A percentile compares a stretch with the other conserved stretches of the same genome.
phyloP scores from a whole-genome alignment of 495 filamentous ascomycete genomes.

The Xylaria venustula region DNA sequence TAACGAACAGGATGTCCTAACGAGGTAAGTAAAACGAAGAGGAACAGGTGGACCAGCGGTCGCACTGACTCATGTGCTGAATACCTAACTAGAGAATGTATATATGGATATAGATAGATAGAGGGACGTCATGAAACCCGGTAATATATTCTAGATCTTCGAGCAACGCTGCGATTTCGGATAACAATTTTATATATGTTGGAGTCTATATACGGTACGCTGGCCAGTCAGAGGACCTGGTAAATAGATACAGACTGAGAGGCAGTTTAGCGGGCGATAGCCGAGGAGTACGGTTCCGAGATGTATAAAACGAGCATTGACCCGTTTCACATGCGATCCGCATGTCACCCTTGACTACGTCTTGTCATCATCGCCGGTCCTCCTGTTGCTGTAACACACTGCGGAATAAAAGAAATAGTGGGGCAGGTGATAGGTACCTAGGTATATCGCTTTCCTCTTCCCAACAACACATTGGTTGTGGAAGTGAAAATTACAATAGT shows the following conservation, averaged over 20 bases:
- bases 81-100: no score
- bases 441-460: no score
- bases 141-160: not conserved
- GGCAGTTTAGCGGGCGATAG: not conserved
- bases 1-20: no score
- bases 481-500: no score
- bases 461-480: no score
- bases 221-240: not conserved
- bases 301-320: not conserved
- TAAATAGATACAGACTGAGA: not conserved
- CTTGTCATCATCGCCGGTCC: not conserved
- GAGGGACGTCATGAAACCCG: no score
- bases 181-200: not conserved
- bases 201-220: not conserved
- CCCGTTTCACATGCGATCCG: not conserved
- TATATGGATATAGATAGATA: no score
- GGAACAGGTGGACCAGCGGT: no score
- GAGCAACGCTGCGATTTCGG: not conserved
- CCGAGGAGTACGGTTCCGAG: not conserved
- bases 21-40: no score
- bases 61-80: no score
- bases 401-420: not conserved
- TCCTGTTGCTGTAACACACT: not conserved
- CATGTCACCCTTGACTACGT: not conserved
- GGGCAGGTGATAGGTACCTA: no score